Conservation (phyloP, 805 yeast species). For the Komagataella pseudopastoris region DNA sequence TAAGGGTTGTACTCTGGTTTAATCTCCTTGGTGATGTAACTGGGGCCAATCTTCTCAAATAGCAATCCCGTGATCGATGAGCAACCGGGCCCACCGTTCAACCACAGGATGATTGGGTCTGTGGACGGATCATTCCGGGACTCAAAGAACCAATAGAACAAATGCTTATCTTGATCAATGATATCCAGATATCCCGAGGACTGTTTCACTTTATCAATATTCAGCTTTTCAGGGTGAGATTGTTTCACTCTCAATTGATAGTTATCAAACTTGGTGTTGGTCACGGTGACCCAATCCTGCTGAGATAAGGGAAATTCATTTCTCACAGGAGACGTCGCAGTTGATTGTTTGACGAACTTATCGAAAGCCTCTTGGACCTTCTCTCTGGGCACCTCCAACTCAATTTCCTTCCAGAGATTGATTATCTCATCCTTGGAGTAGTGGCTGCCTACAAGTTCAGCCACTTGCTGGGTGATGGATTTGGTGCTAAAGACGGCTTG, state of each 20-base stretch:
- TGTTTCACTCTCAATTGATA: slow-evolving; percentile 36
- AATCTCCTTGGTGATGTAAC: slow-evolving; percentile 49
- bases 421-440: not conserved
- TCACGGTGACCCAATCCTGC: not conserved
- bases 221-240: slow-evolving; percentile 33
- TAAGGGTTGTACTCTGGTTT: slow-evolving; percentile 67
- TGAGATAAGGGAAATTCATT: not conserved
- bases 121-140: slow-evolving; percentile 75
- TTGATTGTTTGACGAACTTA: not conserved
- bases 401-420: not conserved
- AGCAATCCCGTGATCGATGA: slow-evolving; percentile 82
- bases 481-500: not conserved
- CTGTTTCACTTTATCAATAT: slow-evolving; percentile 53
- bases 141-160: slow-evolving; percentile 91
- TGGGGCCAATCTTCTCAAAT: slow-evolving; percentile 78
- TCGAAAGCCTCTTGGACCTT: not conserved
- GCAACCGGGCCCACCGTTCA: slow-evolving; percentile 96
- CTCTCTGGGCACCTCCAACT: not conserved
- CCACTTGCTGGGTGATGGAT: not conserved
- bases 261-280: slow-evolving; percentile 20
- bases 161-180: slow-evolving; percentile 62
- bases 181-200: slow-evolving; percentile 64
- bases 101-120: slow-evolving; percentile 81
- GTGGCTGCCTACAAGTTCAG: not conserved
- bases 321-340: not conserved